These are phyloP conservation scores for Galerina marginata DNA, from an alignment of 768 basidiomycete species.

Conservation along the genomic window DNA sequence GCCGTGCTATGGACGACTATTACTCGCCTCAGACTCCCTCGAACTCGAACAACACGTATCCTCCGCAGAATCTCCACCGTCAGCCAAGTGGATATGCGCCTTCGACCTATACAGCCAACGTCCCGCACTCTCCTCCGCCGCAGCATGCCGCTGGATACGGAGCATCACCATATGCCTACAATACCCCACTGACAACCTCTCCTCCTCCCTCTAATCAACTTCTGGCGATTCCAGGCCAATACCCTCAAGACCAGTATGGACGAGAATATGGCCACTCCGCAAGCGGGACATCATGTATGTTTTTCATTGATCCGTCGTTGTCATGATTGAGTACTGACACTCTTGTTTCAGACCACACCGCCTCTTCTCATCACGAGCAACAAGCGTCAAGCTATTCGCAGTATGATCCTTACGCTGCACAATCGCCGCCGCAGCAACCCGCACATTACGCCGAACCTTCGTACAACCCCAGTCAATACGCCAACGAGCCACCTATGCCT, in stretches of 20 bases:
- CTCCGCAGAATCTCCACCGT: constrained; percentile 47
- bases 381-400: constrained; percentile 51
- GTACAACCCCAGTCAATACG: constrained; percentile 45
- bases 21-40: constrained; percentile 45
- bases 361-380: constrained; percentile 51
- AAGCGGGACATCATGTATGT: constrained; percentile 61
- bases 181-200: constrained; percentile 30
- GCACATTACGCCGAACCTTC: constrained; percentile 31
- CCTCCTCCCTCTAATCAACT: constrained; percentile 41
- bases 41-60: constrained; percentile 42
- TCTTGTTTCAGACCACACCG: constrained; percentile 55
- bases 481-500: constrained; percentile 17
- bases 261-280: constrained; percentile 47
- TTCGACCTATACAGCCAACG: constrained; percentile 32
- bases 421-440: constrained; percentile 5
- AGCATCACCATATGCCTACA: constrained; percentile 19
- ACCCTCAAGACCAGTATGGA: constrained; percentile 22
- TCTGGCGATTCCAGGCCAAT: constrained; percentile 40
- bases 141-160: constrained; percentile 26
- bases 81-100: constrained; percentile 44
- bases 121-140: constrained; percentile 23
- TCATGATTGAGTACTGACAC: constrained; percentile 4
- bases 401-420: constrained; percentile 54
- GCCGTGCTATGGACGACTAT: constrained; percentile 78
- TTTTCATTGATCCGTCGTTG: constrained; percentile 24